Base-by-base conservation (phyloP, 2,329 filamentous ascomycete genomes). In the Fusarium nanum region DNA sequence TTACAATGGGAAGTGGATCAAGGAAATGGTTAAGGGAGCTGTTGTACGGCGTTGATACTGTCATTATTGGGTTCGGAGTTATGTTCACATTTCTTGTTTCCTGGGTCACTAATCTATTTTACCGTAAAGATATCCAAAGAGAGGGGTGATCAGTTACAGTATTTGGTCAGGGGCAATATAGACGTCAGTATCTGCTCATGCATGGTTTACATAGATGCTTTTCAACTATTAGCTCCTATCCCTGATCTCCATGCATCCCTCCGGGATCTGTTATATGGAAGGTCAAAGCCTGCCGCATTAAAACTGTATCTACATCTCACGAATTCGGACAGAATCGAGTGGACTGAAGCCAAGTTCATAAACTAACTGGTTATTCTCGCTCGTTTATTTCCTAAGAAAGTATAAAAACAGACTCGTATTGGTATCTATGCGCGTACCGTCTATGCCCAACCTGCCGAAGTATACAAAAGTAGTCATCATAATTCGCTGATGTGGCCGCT, bases 341-440 rank as follows among this genome's bases (percentile, higher is more conserved):
- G 16, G 14, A 37, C 22, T n/a, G 22, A 37, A 25, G 18, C 18
- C 18, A 40, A 20, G 32, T 37, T 20, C 32, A 37, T 16, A 16
- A 25, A 37, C 18, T 13, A 25, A 50, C 13, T 6, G 13, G 37
- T 25, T 50, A 25, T 22, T 10, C 30, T 23, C n/a, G n/a, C 18
- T 18, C 18, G 20, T 28, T 16, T n/a, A 20, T 41, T n/a, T n/a
- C 32, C 13, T 11, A 14, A 28, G 27, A 22, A 27, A 9, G 23
- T 14, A 60, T 42, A 28, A 65, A 52, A 56, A 57, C 60, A 56
- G 56, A 73, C 63, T 75, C 48, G 64, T 64, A 71, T 74, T 76
- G 74, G 74, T 76, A 76, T 76, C 73, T 76, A 76, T 76, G 60
- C 69, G 71, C 72, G 68, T 56, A 70, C 57, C 73, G 72, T 76